Evolutionary conservation across 306 rosid species (phyloP), one percentile per base, ranked within the genome.

Genomic region (Urtica urens): DNA sequence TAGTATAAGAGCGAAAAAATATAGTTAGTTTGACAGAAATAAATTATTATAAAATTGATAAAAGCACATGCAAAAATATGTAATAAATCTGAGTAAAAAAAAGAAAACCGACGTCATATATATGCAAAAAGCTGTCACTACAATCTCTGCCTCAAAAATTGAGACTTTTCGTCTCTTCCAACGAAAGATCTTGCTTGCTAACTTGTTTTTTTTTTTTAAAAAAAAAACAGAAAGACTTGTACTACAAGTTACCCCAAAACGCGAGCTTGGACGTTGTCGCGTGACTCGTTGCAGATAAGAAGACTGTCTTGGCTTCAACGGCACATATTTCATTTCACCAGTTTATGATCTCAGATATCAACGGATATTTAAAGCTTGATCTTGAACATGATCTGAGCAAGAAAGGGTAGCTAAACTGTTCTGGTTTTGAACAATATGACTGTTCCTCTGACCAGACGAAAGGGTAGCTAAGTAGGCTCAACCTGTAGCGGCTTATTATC

Each of bases 181-280:
- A 68, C 55, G 23, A 33, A 64, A 10, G 72, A 72, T 55, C 75
- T 73, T 42, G 75, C 79, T 14, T 17, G 25, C 49, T 25, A 23
- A 23, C 14, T 46, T 9, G 13, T 15, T 46, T 23, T 46, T 15
- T 46, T 25, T 25, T 8, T 13, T 22, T 46, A n/a, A 16, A 6
- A 14, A 18, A 3, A 6, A 9, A 18, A 19, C 14, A 9, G 9
- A 15, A 19, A 11, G 38, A 66, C 17, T 23, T 75, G 7, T 62
- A 73, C 54, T 66, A 26, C 23, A 75, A 75, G 34, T 49, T 70
- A 14, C 74, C 77, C 1, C 56, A 54, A 10, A 62, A 49, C 46
- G 73, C 66, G 21, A 75, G 68, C 51, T 66, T 74, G 58, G 76
- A 74, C 58, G 80, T 69, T 53, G 70, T 76, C 15, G 76, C 70